Percentiles rank a stretch among this genome's conserved stretches.
Evolutionary conservation across 495 filamentous ascomycete species (phyloP).

Genomic region (Hypoxylon lienhwacheense): DNA sequence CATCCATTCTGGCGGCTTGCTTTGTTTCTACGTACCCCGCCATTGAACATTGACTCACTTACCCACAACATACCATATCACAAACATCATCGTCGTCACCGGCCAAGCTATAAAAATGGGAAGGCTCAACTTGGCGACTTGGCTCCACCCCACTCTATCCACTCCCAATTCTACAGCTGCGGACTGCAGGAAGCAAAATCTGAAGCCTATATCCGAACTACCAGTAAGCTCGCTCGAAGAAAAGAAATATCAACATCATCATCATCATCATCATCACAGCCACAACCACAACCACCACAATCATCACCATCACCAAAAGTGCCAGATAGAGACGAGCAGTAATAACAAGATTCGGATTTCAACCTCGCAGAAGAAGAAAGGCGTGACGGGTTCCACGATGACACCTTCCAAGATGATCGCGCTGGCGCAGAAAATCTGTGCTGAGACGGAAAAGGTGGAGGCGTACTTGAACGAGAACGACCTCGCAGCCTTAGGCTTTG

Average conservation of each 20-base stretch:
- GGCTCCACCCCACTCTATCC: constrained; percentile 37
- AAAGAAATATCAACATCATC: no score
- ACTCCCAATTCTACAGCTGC: constrained; percentile 15
- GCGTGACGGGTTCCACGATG: neutral
- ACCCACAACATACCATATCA: constrained; percentile 10
- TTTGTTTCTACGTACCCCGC: constrained; percentile 2
- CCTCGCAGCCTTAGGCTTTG: constrained; percentile 42
- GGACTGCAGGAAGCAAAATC: constrained; percentile 40
- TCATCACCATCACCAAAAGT: constrained; percentile 8
- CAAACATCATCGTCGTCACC: constrained; percentile 3
- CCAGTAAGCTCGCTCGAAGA: constrained; percentile 8
- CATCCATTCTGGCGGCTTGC: constrained; percentile 12
- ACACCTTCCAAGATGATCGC: constrained; percentile 41
- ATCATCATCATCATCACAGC: no score
- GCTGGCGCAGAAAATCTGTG: constrained; percentile 44
- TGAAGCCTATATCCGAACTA: constrained; percentile 10
- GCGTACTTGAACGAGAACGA: constrained; percentile 43
- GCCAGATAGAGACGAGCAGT: constrained; percentile 2
- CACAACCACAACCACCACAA: no score
- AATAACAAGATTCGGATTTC: constrained; percentile 6
- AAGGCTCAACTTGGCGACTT: constrained; percentile 39
- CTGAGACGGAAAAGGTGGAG: constrained; percentile 47
- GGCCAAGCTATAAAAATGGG: constrained; percentile 35
- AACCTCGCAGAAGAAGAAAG: neutral
- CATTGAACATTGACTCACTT: neutral